phyloP scores from a whole-genome alignment of 2,329 filamentous ascomycete genomes.

The Chrysosporium queenslandicum region DNA sequence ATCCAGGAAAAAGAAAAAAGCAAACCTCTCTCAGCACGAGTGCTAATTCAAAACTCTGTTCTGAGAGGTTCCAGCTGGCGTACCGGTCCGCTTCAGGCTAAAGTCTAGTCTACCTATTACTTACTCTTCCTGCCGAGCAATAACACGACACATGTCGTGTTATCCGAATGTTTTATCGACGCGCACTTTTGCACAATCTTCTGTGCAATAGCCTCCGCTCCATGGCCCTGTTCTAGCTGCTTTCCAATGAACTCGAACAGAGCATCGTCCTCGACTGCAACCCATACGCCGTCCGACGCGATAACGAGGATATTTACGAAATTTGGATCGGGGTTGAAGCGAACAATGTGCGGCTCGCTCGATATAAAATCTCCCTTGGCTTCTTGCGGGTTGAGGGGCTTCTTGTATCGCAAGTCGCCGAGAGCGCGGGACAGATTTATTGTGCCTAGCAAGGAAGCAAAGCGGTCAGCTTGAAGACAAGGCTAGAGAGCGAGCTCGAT shows the following conservation, averaged over 20 bases:
- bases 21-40: no score
- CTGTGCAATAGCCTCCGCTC: slow-evolving; percentile 25
- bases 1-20: no score
- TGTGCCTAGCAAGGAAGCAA: slow-evolving; percentile 18
- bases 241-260: slow-evolving; percentile 27
- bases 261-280: slow-evolving; percentile 23
- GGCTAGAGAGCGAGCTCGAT: no score
- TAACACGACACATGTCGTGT: slow-evolving; percentile 27
- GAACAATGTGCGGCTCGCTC: slow-evolving; percentile 25
- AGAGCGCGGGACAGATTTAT: slow-evolving; percentile 31
- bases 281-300: slow-evolving; percentile 27
- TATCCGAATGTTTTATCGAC: slow-evolving; percentile 22
- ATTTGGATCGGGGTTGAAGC: slow-evolving; percentile 19
- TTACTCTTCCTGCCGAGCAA: slow-evolving; percentile 19
- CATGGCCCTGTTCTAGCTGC: slow-evolving; percentile 22
- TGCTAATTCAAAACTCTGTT: no score
- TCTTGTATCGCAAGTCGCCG: slow-evolving; percentile 32
- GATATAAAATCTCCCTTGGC: slow-evolving; percentile 26
- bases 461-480: no score
- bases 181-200: slow-evolving; percentile 21
- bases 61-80: no score
- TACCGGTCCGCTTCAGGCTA: not conserved
- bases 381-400: slow-evolving; percentile 23
- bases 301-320: slow-evolving; percentile 26
- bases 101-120: not conserved